Percentiles rank a stretch among this genome's conserved stretches.
Evolutionary conservation across 2,329 filamentous ascomycete species (phyloP).

Genomic region (Scopulariopsis brevicaulis): DNA sequence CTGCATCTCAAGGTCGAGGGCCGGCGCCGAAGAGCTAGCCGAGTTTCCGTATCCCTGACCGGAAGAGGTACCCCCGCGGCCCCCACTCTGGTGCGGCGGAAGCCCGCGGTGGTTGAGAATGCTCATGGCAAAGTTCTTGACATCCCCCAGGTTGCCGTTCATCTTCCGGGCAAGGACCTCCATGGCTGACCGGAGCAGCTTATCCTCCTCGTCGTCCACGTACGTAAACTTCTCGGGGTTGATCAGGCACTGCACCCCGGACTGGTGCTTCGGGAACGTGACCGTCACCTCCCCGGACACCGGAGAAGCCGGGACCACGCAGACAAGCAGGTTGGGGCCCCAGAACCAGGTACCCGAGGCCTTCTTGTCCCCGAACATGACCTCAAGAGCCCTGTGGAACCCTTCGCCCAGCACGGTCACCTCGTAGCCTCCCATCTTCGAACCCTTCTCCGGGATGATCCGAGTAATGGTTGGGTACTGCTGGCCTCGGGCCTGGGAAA

Average conservation of each 20-base stretch:
- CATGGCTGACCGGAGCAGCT: conserved; percentile 57
- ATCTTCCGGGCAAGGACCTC: conserved; percentile 53
- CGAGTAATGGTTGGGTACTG: conserved; percentile 58
- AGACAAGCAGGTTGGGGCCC: conserved; percentile 71
- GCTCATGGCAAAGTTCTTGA: conserved; percentile 48
- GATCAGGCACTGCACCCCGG: conserved; percentile 9
- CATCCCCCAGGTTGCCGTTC: conserved; percentile 50
- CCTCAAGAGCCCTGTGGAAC: conserved; percentile 66
- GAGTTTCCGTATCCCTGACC: conserved; percentile 31
- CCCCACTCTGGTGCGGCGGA: conserved; percentile 18
- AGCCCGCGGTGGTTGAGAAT: conserved; percentile 27
- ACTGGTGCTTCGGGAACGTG: conserved; percentile 33
- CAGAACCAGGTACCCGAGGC: conserved; percentile 67
- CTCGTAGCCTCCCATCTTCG: conserved; percentile 74
- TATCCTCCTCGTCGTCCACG: conserved; percentile 57
- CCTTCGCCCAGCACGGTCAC: conserved; percentile 74
- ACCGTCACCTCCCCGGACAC: conserved; percentile 60
- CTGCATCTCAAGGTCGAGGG: conserved; percentile 47
- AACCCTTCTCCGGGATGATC: conserved; percentile 72
- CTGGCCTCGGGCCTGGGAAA: conserved; percentile 12
- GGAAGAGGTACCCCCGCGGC: conserved; percentile 24
- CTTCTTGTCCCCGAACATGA: conserved; percentile 64
- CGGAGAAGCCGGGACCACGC: conserved; percentile 60
- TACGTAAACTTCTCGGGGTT: conserved; percentile 52
- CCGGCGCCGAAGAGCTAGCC: conserved; percentile 13